Conservation (phyloP, 169 alveolate genomes). For the Plasmodium gaboni region DNA sequence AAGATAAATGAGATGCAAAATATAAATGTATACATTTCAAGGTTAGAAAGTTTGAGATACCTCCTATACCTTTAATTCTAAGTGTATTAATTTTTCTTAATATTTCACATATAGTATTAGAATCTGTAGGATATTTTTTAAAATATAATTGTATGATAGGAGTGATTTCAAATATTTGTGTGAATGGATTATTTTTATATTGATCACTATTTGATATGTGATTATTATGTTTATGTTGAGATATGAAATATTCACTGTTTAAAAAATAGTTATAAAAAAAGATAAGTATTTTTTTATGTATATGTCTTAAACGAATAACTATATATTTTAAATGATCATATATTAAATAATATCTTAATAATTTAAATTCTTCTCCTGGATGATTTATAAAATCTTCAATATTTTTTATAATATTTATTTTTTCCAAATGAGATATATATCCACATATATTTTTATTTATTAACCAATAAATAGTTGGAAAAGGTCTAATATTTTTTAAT, state of each 20-base stretch:
- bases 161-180: constrained; percentile 5
- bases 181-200: background rate
- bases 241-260: constrained; percentile 26
- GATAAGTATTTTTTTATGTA: constrained; percentile 27
- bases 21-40: constrained; percentile 85
- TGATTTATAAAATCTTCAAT: constrained; percentile 74
- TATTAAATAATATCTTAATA: constrained; percentile 48
- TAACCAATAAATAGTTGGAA: constrained; percentile 86
- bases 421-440: constrained; percentile 84
- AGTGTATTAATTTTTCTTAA: constrained; percentile 79
- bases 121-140: constrained; percentile 21
- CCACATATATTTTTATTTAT: constrained; percentile 77
- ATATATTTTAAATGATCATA: constrained; percentile 73
- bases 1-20: constrained; percentile 79
- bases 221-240: constrained; percentile 4
- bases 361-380: constrained; percentile 29
- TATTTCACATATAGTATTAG: constrained; percentile 48
- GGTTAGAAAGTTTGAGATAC: constrained; percentile 80
- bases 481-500: constrained; percentile 78
- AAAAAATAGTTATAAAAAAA: constrained; percentile 51
- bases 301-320: constrained; percentile 45
- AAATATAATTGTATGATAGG: constrained; percentile 6
- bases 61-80: constrained; percentile 84
- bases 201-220: background rate
- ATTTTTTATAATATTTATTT: constrained; percentile 78